Conservation (phyloP, 345 rosid genomes). For the Sonneratia caseolaris region DNA sequence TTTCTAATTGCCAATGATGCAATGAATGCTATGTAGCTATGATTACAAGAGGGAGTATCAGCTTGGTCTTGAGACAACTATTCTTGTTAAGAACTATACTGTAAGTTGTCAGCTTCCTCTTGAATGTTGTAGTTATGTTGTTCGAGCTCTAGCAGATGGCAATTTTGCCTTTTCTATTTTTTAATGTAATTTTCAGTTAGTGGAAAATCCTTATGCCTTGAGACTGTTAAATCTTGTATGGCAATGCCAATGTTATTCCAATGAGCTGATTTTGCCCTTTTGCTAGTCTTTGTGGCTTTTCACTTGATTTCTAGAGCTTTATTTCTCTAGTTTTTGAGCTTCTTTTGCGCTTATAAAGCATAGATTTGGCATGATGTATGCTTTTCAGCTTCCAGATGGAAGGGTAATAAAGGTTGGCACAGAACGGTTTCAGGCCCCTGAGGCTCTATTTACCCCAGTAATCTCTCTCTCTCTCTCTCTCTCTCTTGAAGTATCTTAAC, state of each 20-base stretch:
- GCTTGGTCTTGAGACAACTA: conserved; percentile 90
- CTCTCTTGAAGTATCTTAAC: background rate
- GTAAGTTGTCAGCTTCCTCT: conserved; percentile 35
- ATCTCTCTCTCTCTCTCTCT: conserved; percentile 11
- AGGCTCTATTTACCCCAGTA: conserved; percentile 98
- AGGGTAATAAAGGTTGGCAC: conserved; percentile 93
- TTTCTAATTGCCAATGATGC: conserved; percentile 7
- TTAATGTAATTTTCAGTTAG: background rate
- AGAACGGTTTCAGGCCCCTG: conserved; percentile 98
- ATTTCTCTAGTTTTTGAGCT: background rate
- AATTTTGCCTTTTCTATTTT: background rate
- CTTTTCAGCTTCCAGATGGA: conserved; percentile 89
- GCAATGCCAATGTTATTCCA: background rate
- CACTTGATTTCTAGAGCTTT: background rate
- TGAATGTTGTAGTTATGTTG: background rate
- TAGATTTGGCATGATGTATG: conserved; percentile 5
- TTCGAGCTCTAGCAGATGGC: background rate
- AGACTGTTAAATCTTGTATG: background rate
- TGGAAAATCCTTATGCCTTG: background rate
- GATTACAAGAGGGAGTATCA: conserved; percentile 95
- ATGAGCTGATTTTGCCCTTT: background rate
- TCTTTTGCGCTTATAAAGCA: background rate
- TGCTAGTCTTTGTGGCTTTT: background rate
- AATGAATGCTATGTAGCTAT: conserved; percentile 41
- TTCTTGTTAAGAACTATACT: conserved; percentile 89